Base-by-base conservation (phyloP, 805 yeast genomes). In the Candida fluviatilis region DNA sequence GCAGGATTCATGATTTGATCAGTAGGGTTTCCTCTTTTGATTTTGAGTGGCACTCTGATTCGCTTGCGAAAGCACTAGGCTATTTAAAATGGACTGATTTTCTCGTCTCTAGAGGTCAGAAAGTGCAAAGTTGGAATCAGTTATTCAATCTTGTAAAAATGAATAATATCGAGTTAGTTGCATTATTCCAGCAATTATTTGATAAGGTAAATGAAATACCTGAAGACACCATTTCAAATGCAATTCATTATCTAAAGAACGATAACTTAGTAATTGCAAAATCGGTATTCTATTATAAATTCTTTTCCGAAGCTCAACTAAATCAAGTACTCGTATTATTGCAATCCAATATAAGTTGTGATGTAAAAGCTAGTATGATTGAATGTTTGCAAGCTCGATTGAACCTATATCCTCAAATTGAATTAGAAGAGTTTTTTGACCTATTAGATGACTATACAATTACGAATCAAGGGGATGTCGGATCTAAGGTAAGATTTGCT, bases 391-490 rank as follows among this genome's bases (percentile, higher is more conserved):
- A 46, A 35, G 38, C 47, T 3, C 40, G 42, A 8, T 25, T 38
- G 14, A 23, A 24, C 13, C 27, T 28, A 16, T 12, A 34, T 34
- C 48, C 4, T 31, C 34, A 11, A 24, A 15, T 17, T 7, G 36
- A 37, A 2, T 13, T 48, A 6, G 34, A 29, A 3, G 21, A 38
- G 1, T 18, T 58, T 21, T 31, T 72, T 1, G 46, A 44, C 1
- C 73, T 76, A 24, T 57, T 91, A 11, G 81, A 82, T 44, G 96
- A 90, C 50, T 88, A 89, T 55, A 77, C 95, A 0, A 62, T 75
- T 2, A 84, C 91, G 0, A 76, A 77, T 18, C 84, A 86, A 51
- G 98, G 98, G 7, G 98, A 90, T 61, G 90, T 89, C n/a, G 98
- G 98, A 2, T 76, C 86, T 34, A 73, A 78, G 49, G 74, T 88